These are phyloP conservation scores for Naganishia antarctica DNA, from an alignment of 768 basidiomycete species.

Conservation along the genomic window DNA sequence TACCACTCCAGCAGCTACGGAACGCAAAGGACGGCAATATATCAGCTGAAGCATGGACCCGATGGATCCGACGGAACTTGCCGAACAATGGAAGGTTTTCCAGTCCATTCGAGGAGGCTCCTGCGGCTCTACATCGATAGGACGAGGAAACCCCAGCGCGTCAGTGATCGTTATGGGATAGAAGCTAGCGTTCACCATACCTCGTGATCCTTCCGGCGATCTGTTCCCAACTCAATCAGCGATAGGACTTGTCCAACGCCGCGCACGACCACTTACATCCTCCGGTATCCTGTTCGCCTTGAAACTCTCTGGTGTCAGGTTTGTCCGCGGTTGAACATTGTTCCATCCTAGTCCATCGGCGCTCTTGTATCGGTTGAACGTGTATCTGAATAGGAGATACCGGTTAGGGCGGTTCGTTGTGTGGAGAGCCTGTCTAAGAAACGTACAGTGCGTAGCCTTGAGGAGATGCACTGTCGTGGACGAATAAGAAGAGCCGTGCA, in stretches of 20 bases:
- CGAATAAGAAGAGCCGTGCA: too few relatives aligned
- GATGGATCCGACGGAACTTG: too few relatives aligned
- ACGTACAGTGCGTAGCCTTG: conserved; percentile 7
- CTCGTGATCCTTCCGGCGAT: conserved; percentile 7
- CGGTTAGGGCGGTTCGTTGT: too few relatives aligned
- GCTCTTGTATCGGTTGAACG: neutral
- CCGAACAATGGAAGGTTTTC: conserved; percentile 8
- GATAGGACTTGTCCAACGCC: too few relatives aligned
- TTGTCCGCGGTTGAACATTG: neutral
- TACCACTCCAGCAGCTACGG: neutral
- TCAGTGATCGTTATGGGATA: too few relatives aligned
- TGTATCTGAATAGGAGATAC: neutral
- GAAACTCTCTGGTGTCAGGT: neutral
- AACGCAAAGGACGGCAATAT: neutral
- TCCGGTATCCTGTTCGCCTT: conserved; percentile 13
- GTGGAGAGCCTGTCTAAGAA: neutral
- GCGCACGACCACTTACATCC: neutral
- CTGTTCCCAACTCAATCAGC: too few relatives aligned
- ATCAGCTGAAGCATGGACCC: too few relatives aligned
- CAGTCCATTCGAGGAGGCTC: conserved; percentile 7
- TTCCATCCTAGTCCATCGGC: neutral
- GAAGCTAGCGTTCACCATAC: neutral
- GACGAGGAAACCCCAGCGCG: too few relatives aligned
- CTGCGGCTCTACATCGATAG: neutral
- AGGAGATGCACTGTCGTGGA: neutral